Evolutionary conservation across 495 filamentous ascomycete species (phyloP), one percentile per base, ranked within the genome.

Genomic region (Penicillium robsamsonii): DNA sequence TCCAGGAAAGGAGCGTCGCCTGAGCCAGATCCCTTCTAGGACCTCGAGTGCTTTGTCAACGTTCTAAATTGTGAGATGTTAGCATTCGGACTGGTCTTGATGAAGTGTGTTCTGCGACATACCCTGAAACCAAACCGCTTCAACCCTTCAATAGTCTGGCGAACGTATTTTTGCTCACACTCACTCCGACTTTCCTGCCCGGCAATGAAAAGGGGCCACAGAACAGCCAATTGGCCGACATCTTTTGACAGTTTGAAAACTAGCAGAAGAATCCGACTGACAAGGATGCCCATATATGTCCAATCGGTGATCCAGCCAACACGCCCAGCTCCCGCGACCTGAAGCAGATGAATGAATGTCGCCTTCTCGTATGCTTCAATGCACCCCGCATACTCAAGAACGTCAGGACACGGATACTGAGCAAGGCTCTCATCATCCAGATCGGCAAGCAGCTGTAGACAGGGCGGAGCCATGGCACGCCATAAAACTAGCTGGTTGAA

Each of bases 331-430:
- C 66, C 70, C 29, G 58, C 70, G 9, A 76, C 55, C 50, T 73
- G 68, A 53, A 74, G 69, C 10, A 76, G 57, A 50, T 68, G 70
- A 3, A 76, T 60, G 24, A 68, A 67, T 4, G 73, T 74, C 12
- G 73, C 73, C 48, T 76, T 74, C 30, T 76, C 73, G 47, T 74
- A 76, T 0, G 71, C 70, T 44, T 76, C 73, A 31, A 76, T 70
- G 43, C 73, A 74, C 9, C 71, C 73, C 4, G 63, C 69, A 50
- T 76, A 73, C 42, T 74, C 73, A 2, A 76, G 35, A 13, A 73
- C 59, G 22, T 73, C 67, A 0, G 64, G 69, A 38, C 64, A 73
- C 3, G 64, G 64, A 46, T 70, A 76, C 27, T 51, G 56, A 7
- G 41, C 33, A 20, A 76, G 37, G 24, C 58, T 70, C 33, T 70